Percentiles rank a stretch among this genome's conserved stretches.
phyloP scores from a whole-genome alignment of 2,329 filamentous ascomycete genomes.

The Penicillium sp. region DNA sequence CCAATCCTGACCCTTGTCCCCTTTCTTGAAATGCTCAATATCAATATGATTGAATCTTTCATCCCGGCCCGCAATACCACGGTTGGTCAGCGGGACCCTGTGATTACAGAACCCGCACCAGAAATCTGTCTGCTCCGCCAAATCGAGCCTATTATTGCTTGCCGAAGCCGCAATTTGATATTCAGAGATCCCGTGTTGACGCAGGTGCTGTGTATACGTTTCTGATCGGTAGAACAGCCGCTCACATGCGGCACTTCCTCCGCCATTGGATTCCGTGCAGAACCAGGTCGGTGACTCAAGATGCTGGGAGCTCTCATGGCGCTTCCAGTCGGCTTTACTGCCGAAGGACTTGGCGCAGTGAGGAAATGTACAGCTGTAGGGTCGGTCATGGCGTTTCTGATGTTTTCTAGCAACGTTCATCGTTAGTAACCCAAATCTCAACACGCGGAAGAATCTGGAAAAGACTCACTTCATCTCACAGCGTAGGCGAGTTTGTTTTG shows the following conservation, averaged over 20 bases:
- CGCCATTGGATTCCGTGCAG: slow-evolving; percentile 52
- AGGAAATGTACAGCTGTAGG: slow-evolving; percentile 74
- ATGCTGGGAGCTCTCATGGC: slow-evolving; percentile 80
- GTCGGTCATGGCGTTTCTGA: slow-evolving; percentile 72
- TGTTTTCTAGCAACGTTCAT: slow-evolving; percentile 63
- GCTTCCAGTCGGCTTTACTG: slow-evolving; percentile 93
- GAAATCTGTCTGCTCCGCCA: slow-evolving; percentile 63
- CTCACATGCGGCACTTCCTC: slow-evolving; percentile 48
- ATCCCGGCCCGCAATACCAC: slow-evolving; percentile 56
- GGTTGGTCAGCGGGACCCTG: slow-evolving; percentile 52
- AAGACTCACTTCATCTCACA: slow-evolving; percentile 39
- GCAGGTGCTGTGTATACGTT: slow-evolving; percentile 61
- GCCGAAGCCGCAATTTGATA: slow-evolving; percentile 35
- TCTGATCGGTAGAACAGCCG: slow-evolving; percentile 58
- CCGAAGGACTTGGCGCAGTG: slow-evolving; percentile 71
- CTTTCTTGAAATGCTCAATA: slow-evolving; percentile 45
- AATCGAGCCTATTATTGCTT: slow-evolving; percentile 58
- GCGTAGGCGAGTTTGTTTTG: slow-evolving; percentile 31
- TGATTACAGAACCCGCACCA: slow-evolving; percentile 82
- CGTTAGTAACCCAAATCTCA: slow-evolving; percentile 1
- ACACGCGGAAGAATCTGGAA: background rate
- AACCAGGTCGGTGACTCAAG: slow-evolving; percentile 67
- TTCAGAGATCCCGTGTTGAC: slow-evolving; percentile 44
- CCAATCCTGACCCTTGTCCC: slow-evolving; percentile 36
- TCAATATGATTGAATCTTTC: slow-evolving; percentile 72